Conservation (phyloP, 2,329 filamentous ascomycete genomes). For the Esteya vermicola region DNA sequence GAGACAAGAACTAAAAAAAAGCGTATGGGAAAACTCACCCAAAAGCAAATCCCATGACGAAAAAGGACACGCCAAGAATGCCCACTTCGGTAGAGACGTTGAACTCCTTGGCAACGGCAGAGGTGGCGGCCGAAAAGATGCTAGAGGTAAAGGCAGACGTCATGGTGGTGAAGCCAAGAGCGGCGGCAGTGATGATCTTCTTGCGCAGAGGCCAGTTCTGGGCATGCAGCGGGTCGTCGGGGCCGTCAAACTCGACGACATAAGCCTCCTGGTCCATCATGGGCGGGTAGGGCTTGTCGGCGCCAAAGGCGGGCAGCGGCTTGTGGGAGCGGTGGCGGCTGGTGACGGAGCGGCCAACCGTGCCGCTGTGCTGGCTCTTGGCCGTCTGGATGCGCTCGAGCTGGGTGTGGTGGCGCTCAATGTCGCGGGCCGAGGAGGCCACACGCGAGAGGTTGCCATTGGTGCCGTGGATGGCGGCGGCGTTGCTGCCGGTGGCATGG, state of each 20-base stretch:
- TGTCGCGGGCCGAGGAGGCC: conserved; percentile 44
- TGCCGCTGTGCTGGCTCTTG: conserved; percentile 54
- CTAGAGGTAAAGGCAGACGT: conserved; percentile 59
- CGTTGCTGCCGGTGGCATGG: too few relatives aligned
- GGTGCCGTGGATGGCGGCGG: too few relatives aligned
- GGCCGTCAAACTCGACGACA: conserved; percentile 69
- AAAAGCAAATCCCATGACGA: conserved; percentile 58
- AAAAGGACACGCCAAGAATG: conserved; percentile 51
- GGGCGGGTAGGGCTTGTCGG: conserved; percentile 62
- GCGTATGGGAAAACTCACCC: conserved; percentile 21
- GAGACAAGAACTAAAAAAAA: not conserved
- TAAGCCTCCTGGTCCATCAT: conserved; percentile 57
- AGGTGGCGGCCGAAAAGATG: conserved; percentile 57
- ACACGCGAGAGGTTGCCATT: conserved; percentile 42
- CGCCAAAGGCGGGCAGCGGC: conserved; percentile 56
- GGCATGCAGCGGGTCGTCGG: conserved; percentile 68
- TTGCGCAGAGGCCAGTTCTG: conserved; percentile 75
- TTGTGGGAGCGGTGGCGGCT: conserved; percentile 29
- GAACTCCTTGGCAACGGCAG: conserved; percentile 40
- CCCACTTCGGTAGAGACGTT: conserved; percentile 47
- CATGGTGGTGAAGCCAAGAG: conserved; percentile 62
- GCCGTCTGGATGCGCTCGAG: conserved; percentile 59
- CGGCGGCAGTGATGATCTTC: conserved; percentile 56
- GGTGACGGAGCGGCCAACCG: conserved; percentile 44
- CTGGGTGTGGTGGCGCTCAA: conserved; percentile 55